Base-by-base conservation (phyloP, 2,329 filamentous ascomycete species). In the Venturia pyrina region DNA sequence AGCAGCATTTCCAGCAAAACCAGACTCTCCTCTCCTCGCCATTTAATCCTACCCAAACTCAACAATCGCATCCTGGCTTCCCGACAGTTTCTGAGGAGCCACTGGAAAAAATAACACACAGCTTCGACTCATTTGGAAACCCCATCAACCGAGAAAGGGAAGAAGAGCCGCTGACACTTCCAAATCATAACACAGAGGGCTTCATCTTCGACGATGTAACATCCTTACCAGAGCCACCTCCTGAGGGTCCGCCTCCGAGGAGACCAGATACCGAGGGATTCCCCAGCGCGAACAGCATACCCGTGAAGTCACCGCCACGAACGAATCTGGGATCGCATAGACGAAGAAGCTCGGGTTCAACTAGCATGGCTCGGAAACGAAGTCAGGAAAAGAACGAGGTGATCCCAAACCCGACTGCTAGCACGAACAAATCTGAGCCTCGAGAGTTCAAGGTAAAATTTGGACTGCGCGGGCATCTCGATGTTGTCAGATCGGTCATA, bases 171-270 rank as follows among this genome's bases (percentile, higher is more conserved):
- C 10, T 50, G 37, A 57, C 43, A 7, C 32, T 59, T 6, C 28
- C 48, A 17, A 62, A 66, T 66, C 69, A 66, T 24, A 83, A 87
- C 72, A 68, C 78, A 0, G 93, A 96, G 72, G 90, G 85, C 10
- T 99, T 95, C 95, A 93, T 96, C 72, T 99, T 99, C 70, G 91
- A 93, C 65, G 92, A 97, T 67, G 83, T 86, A 10, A 80, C 82
- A n/a, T 71, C 79, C 44, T 85, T 87, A 64, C 78, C 84, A 0
- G 88, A 90, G 50, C 78, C 84, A 15, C 72, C 79, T 1, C 79
- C 81, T 63, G 82, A 82, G 65, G 74, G 81, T 13, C 77, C 80
- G 72, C 69, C 88, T 75, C 77, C 87, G 13, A 79, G 84, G 68
- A 78, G 93, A 68, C 92, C 91, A 1, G 93, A 97, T 73, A 95